Evolutionary conservation across 192 early-diverging fungal species (phyloP), one percentile per base, ranked within the genome.

Genomic region (Allomyces macrogynus): DNA sequence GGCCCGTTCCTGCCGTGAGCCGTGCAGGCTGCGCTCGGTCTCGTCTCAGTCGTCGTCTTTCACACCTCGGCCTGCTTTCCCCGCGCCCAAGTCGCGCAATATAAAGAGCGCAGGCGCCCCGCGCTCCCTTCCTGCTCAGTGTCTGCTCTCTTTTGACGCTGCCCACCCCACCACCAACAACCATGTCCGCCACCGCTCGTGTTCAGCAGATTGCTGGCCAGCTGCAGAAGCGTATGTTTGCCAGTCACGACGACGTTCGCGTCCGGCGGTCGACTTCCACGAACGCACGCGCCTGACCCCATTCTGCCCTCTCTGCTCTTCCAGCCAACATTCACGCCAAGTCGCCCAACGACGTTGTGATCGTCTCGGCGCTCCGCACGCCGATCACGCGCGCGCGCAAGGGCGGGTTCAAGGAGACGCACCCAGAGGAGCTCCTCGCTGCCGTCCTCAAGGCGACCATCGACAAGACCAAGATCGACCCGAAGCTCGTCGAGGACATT

Each of bases 331-430:
- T 84, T 24, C 83, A 83, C 72, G 76, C 78, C 73, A 87, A 91
- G 80, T 79, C 74, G 66, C 86, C 87, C 62, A 89, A 97, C 66
- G 93, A 97, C 72, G 83, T 97, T 5, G 91, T 97, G 20, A 91
- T 97, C 65, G 89, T 94, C 65, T 76, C 84, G 67, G 94, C 94
- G 24, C 77, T 89, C 67, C 89, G 92, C 67, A 89, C 90, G 11
- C 82, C 92, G 26, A 87, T 95, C 61, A 88, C 86, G 69, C 86
- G 89, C 66, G 91, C 87, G 20, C 84, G 88, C 71, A 91, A 89
- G 79, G 94, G 94, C 64, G 85, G 77, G 22, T 92, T 97, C 86
- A 90, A 86, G 74, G 92, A 94, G 69, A 87, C 89, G 62, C 84
- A 88, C 20, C 84, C 87, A 54, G 85, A 87, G 75, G 83, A 82